Evolutionary conservation across 768 basidiomycete species (phyloP), one percentile per base, ranked within the genome.

Genomic region (Lactifluus subvellereus): DNA sequence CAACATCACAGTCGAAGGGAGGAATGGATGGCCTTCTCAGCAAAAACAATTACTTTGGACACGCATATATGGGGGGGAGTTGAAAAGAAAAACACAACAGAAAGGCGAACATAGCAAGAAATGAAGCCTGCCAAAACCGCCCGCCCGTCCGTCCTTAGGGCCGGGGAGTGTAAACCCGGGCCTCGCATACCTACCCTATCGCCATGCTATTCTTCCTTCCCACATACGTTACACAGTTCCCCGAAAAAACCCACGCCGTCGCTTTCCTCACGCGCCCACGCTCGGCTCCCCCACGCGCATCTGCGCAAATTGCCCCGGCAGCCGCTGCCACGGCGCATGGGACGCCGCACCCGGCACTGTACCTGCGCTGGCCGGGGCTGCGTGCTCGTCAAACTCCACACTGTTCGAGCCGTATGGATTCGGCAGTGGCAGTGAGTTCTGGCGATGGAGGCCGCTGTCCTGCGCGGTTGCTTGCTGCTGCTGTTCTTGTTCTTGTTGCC

Each of bases 251-350:
- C 11, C 27, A 27, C 22, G 18, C 45, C 20, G 20, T 20, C 45
- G 5, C 45, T 47, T 18, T 9, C 10, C 27, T 64, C 63, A 64
- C 33, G 63, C 63, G 22, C 63, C 63, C 7, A 64, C 58, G 13
- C 63, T 57, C 55, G 54, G 64, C 51, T 65, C 66, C 11, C 66
- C 65, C 58, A 68, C 55, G 35, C 49, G 67, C 67, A 68, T 62
- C 54, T 62, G 65, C 42, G 65, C 52, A 51, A 68, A 63, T 47
- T 68, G 67, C 5, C 58, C 49, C 35, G 33, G 47, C 38, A 67
- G 13, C 35, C 38, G 13, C 43, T 68, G 65, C 57, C 61, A 66
- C 10, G 61, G 65, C n/a, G 56, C 60, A 20, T 33, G 59, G 1
- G 27, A 42, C 1, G 30, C 60, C 6, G 33, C 14, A 16, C 37